Base-by-base conservation (phyloP, 2,329 filamentous ascomycete species). In the Diplodia intermedia region DNA sequence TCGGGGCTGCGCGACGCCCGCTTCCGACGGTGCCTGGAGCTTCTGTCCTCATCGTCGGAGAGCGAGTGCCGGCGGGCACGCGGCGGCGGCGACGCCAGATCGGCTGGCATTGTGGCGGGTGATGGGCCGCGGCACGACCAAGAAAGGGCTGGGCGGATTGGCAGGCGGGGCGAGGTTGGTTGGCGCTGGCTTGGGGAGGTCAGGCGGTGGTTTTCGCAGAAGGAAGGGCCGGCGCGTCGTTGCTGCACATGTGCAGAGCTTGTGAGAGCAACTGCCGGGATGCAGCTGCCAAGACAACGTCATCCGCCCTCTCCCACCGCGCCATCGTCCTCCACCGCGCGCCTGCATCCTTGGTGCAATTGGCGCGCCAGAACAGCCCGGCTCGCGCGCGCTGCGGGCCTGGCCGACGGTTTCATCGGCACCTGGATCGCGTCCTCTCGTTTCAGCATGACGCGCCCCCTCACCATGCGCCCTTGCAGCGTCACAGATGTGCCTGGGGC, bases 1-100 rank as follows among this genome's bases (percentile, higher is more conserved):
- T 74, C 71, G 36, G 52, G 49, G 47, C 63, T 60, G 50, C 73
- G 78, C 68, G 77, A 66, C 53, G 76, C 72, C 38, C 72, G 73
- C 47, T 76, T 71, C n/a, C 40, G 69, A 33, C 60, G 66, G 12
- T 61, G 65, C n/a, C 12, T 23, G 18, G 43, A 36, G 29, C 29
- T 38, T 12, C n/a, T 63, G 47, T 52, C 47, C 26, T 52, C 60
- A 38, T 67, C 65, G 43, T 36, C 65, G 12, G 65, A 56, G 14
- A 36, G 47, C 66, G 56, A 49, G 43, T 47, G 65, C 11, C 53
- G 38, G 49, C 49, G 49, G 15, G 20, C 15, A 4, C 56, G 55
- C 55, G 31, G 66, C 55, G 54, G 63, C 38, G 63, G 66, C 18
- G 47, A 50, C 49, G 18, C 54, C 56, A 40, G 23, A 29, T 36